Evolutionary conservation across 345 rosid genomes (phyloP).

Genomic region (Eucalyptus tenuipes): DNA sequence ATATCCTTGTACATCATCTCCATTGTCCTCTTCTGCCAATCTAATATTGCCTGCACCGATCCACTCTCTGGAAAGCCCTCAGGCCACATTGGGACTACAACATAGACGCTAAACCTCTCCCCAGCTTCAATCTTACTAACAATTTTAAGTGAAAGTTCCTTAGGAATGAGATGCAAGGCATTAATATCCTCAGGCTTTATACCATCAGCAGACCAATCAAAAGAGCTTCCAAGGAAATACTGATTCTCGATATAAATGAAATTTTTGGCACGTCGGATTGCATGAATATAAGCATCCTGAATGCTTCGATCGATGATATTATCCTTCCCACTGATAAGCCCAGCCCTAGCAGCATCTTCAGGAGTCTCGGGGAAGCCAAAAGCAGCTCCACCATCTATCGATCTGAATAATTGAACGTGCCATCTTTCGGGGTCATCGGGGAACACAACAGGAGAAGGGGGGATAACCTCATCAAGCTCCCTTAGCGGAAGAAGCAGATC

Average conservation of each 20-base stretch:
- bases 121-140: slow-evolving; percentile 87
- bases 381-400: slow-evolving; percentile 98
- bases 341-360: slow-evolving; percentile 91
- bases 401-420: slow-evolving; percentile 92
- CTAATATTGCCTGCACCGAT: slow-evolving; percentile 90
- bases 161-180: slow-evolving; percentile 84
- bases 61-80: slow-evolving; percentile 94
- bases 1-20: slow-evolving; percentile 94
- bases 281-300: slow-evolving; percentile 91
- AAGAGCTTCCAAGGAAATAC: slow-evolving; percentile 94
- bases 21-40: slow-evolving; percentile 96
- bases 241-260: slow-evolving; percentile 94
- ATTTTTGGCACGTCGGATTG: slow-evolving; percentile 91
- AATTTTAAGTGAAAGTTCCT: slow-evolving; percentile 89
- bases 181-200: slow-evolving; percentile 86
- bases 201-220: slow-evolving; percentile 68
- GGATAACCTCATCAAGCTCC: slow-evolving; percentile 71
- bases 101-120: slow-evolving; percentile 76
- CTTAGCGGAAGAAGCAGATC: slow-evolving; percentile 66
- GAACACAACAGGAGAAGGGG: slow-evolving; percentile 81
- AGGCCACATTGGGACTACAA: slow-evolving; percentile 98
- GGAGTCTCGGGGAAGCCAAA: slow-evolving; percentile 96
- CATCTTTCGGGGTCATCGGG: slow-evolving; percentile 78
- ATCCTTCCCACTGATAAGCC: slow-evolving; percentile 95
- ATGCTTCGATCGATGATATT: slow-evolving; percentile 92